phyloP scores from a whole-genome alignment of 495 filamentous ascomycete species.

The Venustampulla echinocandica region DNA sequence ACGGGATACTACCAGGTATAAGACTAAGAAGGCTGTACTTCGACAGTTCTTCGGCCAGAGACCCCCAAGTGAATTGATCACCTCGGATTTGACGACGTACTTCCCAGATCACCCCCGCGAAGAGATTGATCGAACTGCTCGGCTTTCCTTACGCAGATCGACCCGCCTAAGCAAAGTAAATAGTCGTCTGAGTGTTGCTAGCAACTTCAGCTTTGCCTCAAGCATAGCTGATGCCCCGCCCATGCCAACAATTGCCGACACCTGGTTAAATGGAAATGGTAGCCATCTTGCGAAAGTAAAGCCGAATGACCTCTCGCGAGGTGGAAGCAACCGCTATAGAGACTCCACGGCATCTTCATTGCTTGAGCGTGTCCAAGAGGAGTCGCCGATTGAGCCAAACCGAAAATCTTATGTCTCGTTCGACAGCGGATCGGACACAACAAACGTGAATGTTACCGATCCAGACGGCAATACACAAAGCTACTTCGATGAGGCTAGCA shows the following conservation, averaged over 20 bases:
- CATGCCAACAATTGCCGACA: constrained; percentile 92
- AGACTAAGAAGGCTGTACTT: constrained; percentile 29
- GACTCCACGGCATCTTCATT: constrained; percentile 83
- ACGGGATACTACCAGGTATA: constrained; percentile 2
- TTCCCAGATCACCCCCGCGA: constrained; percentile 92
- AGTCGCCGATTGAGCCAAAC: constrained; percentile 80
- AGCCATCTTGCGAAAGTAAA: constrained; percentile 42
- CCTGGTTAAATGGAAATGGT: constrained; percentile 62
- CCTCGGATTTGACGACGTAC: constrained; percentile 88
- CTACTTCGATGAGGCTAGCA: constrained; percentile 77
- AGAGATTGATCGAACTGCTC: constrained; percentile 87
- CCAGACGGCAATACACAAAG: constrained; percentile 60
- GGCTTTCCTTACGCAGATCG: constrained; percentile 82
- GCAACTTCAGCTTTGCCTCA: constrained; percentile 85
- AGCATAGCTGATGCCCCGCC: constrained; percentile 83
- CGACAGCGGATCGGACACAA: constrained; percentile 66
- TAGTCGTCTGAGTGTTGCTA: constrained; percentile 85
- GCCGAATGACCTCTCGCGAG: constrained; percentile 35
- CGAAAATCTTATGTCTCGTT: constrained; percentile 96
- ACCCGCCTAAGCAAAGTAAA: constrained; percentile 83
- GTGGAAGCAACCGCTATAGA: constrained; percentile 50
- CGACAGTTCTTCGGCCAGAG: constrained; percentile 77
- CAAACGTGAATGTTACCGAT: constrained; percentile 58
- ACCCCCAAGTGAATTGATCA: constrained; percentile 94
- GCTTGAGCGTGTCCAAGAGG: constrained; percentile 77